Evolutionary conservation across 2,329 filamentous ascomycete species (phyloP).

Genomic region (Leptographium procerum): DNA sequence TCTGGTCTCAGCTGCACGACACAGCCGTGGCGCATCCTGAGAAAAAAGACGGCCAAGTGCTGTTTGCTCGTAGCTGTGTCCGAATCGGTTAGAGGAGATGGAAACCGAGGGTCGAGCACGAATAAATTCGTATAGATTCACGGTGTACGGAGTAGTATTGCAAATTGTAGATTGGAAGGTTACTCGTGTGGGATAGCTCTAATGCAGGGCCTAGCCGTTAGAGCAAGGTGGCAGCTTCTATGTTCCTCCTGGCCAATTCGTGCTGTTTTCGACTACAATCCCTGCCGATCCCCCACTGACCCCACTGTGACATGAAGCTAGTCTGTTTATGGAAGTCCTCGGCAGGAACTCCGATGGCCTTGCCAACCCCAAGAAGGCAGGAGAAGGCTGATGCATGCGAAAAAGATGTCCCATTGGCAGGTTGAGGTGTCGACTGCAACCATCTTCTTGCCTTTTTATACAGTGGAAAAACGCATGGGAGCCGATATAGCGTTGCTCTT

Average conservation of each 20-base stretch:
- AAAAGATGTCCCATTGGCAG: too few species aligned
- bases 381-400: too few species aligned
- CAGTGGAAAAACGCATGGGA: too few species aligned
- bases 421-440: too few species aligned
- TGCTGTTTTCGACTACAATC: background rate
- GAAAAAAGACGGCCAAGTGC: background rate
- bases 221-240: constrained; percentile 1
- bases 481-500: too few species aligned
- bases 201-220: background rate
- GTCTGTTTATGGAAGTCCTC: background rate
- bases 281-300: background rate
- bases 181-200: background rate
- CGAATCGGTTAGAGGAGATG: too few species aligned
- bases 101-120: too few species aligned
- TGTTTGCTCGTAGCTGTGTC: too few species aligned
- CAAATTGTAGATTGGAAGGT: background rate
- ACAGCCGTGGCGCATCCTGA: background rate
- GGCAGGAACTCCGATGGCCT: too few species aligned
- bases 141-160: background rate
- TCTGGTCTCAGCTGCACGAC: background rate
- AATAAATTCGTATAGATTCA: too few species aligned
- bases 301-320: background rate
- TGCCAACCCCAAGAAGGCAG: background rate
- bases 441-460: too few species aligned
- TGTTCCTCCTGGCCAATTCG: background rate